Percentiles rank a stretch among this genome's conserved stretches.
Evolutionary conservation across 345 rosid genomes (phyloP).

Genomic region (Populus alba): DNA sequence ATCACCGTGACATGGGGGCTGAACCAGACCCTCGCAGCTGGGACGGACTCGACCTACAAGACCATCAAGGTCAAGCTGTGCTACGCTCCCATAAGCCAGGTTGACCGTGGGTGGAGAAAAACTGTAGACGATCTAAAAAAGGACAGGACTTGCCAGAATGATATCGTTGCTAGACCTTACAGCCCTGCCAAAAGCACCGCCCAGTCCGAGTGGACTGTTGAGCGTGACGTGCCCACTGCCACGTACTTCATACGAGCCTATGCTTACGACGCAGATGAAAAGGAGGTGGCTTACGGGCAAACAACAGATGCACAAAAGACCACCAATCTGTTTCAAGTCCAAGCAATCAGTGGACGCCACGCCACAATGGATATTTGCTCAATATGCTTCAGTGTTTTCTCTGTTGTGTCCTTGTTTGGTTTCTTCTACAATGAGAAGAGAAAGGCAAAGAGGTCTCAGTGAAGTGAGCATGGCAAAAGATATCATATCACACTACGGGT

Average conservation of each 20-base stretch:
- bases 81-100: slow-evolving; percentile 71
- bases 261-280: slow-evolving; percentile 28
- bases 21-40: slow-evolving; percentile 38
- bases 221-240: slow-evolving; percentile 52
- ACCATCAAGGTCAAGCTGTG: slow-evolving; percentile 52
- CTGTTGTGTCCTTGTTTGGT: slow-evolving; percentile 45
- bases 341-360: slow-evolving; percentile 57
- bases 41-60: slow-evolving; percentile 45
- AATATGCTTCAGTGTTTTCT: slow-evolving; percentile 63
- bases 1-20: slow-evolving; percentile 55
- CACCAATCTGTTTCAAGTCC: slow-evolving; percentile 40
- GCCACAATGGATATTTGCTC: slow-evolving; percentile 51
- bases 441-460: slow-evolving; percentile 19
- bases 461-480: slow-evolving; percentile 1
- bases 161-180: slow-evolving; percentile 43
- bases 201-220: slow-evolving; percentile 47
- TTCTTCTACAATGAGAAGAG: slow-evolving; percentile 58
- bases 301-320: slow-evolving; percentile 37
- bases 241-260: slow-evolving; percentile 77
- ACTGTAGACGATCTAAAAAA: slow-evolving; percentile 44
- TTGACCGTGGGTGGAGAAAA: slow-evolving; percentile 74
- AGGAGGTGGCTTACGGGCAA: slow-evolving; percentile 58
- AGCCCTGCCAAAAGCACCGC: slow-evolving; percentile 8
- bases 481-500: no score
- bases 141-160: slow-evolving; percentile 64